These are phyloP conservation scores for Flaveria robusta DNA, from an alignment of 129 eudicot genomes.

Conservation along the genomic window DNA sequence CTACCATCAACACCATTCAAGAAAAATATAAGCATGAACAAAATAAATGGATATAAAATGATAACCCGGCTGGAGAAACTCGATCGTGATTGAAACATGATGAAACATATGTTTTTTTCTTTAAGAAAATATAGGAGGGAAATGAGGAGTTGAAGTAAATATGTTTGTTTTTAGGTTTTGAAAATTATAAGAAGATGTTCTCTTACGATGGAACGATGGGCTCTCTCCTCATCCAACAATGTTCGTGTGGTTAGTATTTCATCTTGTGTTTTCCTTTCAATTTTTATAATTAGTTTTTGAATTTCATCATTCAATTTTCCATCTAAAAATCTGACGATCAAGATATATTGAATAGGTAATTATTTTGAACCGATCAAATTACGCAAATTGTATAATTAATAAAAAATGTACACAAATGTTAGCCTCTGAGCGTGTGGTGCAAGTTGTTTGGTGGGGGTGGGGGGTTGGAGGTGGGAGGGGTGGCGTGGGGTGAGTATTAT, in stretches of 20 bases:
- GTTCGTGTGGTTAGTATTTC: not conserved
- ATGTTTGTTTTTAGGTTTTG: not conserved
- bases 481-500: no score
- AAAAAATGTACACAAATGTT: no score
- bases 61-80: not conserved
- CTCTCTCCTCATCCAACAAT: not conserved
- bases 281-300: not conserved
- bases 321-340: not conserved
- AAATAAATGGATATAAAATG: conserved; percentile 15
- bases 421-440: no score
- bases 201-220: not conserved
- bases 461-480: no score
- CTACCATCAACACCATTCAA: conserved; percentile 39
- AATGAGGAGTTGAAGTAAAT: not conserved
- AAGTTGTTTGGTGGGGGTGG: no score
- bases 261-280: not conserved
- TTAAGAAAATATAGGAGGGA: not conserved
- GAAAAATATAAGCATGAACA: conserved; percentile 3
- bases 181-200: no score
- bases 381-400: not conserved
- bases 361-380: not conserved
- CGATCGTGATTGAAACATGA: not conserved
- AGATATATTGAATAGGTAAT: not conserved
- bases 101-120: no score
- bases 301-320: not conserved